A percentile compares a stretch with the other conserved stretches of the same genome.
These are phyloP conservation scores for Penicillium sp. DNA, from an alignment of 2,329 filamentous ascomycete species.

Conservation along the genomic window DNA sequence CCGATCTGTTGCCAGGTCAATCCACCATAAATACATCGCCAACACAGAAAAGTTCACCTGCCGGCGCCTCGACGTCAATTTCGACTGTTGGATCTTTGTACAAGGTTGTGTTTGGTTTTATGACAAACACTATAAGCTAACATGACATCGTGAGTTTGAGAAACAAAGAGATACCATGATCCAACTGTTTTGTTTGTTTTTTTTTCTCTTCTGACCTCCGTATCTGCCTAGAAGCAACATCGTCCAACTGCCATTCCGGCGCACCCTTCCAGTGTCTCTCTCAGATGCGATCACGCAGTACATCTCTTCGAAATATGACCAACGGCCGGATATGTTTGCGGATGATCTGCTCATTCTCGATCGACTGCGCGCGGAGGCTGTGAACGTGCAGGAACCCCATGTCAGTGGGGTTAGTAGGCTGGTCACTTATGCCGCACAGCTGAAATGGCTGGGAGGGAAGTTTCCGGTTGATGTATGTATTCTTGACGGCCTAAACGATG, in stretches of 20 bases:
- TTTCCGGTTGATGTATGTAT: conserved; percentile 82
- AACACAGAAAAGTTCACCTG: conserved; percentile 1
- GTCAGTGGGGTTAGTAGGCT: conserved; percentile 80
- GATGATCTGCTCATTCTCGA: conserved; percentile 86
- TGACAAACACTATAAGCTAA: not conserved
- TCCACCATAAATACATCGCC: conserved; percentile 5
- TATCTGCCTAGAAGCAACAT: conserved; percentile 36
- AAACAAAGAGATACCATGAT: not conserved
- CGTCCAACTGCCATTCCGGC: conserved; percentile 81
- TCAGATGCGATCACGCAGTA: conserved; percentile 85
- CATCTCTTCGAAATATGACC: conserved; percentile 97
- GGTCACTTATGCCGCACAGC: conserved; percentile 85
- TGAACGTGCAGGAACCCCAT: conserved; percentile 85
- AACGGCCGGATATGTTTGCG: conserved; percentile 94
- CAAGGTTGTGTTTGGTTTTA: not conserved
- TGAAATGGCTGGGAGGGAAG: conserved; percentile 90
- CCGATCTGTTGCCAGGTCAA: conserved; percentile 14
- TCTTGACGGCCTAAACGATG: not conserved
- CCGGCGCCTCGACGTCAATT: not conserved
- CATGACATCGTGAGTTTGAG: conserved; percentile 33
- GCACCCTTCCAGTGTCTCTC: conserved; percentile 73
- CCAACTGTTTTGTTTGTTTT: not conserved
- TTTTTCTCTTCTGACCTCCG: not conserved
- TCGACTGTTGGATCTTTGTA: not conserved
- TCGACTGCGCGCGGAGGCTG: conserved; percentile 74